Conservation (phyloP, 2,329 filamentous ascomycete genomes). For the Zopfia rhizophila region DNA sequence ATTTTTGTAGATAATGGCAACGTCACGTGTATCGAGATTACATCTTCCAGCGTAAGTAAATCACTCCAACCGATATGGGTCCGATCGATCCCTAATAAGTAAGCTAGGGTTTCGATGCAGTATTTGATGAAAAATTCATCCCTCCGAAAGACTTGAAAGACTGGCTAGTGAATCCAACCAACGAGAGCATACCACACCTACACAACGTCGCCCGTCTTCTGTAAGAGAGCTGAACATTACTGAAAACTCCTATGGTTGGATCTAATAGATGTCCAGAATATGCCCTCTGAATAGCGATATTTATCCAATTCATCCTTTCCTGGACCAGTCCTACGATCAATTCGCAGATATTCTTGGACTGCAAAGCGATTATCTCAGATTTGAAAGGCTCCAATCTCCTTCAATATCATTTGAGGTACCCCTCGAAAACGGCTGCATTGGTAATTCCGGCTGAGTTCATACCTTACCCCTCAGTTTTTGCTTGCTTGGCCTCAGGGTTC, state of each 20-base stretch:
- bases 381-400: conserved; percentile 9
- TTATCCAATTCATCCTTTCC: conserved; percentile 4
- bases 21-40: conserved; percentile 1
- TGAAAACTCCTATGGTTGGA: too few relatives aligned
- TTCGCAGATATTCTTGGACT: conserved; percentile 1
- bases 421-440: conserved; percentile 1
- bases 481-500: conserved; percentile 3
- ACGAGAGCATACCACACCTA: too few relatives aligned
- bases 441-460: too few relatives aligned
- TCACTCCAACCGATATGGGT: too few relatives aligned
- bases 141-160: too few relatives aligned
- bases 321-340: background rate
- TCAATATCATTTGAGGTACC: conserved; percentile 11
- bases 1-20: conserved; percentile 3
- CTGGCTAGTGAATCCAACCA: too few relatives aligned
- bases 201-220: too few relatives aligned
- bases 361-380: conserved; percentile 3
- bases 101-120: too few relatives aligned
- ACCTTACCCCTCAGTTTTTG: background rate
- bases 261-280: conserved; percentile 4
- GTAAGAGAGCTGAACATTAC: too few relatives aligned
- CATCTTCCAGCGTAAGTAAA: background rate
- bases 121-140: too few relatives aligned
- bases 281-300: conserved; percentile 4
- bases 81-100: too few relatives aligned